These are phyloP conservation scores for Cordia subcordata DNA, from an alignment of 257 asterid genomes.

Conservation along the genomic window DNA sequence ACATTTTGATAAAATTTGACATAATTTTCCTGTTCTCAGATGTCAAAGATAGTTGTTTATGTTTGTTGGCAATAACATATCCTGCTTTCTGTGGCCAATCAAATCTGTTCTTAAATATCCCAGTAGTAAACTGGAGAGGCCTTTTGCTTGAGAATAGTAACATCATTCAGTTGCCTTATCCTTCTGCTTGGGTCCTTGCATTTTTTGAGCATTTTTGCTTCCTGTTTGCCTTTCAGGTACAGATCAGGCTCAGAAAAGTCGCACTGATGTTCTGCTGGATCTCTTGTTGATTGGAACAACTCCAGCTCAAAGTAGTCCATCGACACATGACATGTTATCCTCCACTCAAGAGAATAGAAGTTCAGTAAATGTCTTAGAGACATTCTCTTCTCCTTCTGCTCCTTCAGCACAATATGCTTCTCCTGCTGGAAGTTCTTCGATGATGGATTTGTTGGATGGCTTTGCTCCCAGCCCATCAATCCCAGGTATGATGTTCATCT, in stretches of 20 bases:
- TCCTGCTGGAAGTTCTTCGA: conserved; percentile 52
- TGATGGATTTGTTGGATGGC: conserved; percentile 82
- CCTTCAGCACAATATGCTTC: conserved; percentile 14
- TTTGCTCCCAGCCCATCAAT: conserved; percentile 46
- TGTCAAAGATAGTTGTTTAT: no score
- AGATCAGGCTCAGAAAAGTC: conserved; percentile 51
- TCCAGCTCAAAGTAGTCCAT: conserved; percentile 29
- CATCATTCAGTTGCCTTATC: no score
- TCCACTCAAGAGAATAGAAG: conserved; percentile 13
- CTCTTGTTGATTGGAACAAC: conserved; percentile 89
- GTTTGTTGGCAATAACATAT: no score
- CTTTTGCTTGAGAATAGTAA: no score
- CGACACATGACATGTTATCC: conserved; percentile 25
- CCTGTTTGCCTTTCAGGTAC: conserved; percentile 25
- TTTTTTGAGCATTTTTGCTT: no score
- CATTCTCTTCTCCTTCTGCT: conserved; percentile 49
- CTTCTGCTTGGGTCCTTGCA: no score
- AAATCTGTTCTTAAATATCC: no score
- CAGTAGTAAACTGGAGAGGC: no score
- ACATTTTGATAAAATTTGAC: no score
- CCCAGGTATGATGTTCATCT: conserved; percentile 43
- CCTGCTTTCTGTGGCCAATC: no score
- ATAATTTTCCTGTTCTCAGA: no score
- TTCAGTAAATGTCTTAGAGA: conserved; percentile 44
- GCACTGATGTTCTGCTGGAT: conserved; percentile 70